Percentiles rank a stretch among this genome's conserved stretches.
Evolutionary conservation across 2,329 filamentous ascomycete genomes (phyloP).

Genomic region (Orbilia ellipsospora): DNA sequence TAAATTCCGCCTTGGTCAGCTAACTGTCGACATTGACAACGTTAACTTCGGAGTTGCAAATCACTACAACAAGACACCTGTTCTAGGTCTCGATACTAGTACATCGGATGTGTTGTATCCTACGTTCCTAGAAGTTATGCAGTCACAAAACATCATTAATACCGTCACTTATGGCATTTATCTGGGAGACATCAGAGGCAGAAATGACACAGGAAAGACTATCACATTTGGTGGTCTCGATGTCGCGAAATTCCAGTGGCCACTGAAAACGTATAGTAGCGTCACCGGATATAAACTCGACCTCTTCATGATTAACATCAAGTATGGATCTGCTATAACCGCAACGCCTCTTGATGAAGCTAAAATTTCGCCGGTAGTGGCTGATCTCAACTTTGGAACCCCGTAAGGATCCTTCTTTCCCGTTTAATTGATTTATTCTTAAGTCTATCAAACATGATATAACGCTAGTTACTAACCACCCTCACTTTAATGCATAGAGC

Average conservation of each 20-base stretch:
- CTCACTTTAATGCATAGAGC: no score
- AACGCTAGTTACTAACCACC: no score
- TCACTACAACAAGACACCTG: conserved; percentile 26
- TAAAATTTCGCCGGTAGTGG: background rate
- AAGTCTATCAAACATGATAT: no score
- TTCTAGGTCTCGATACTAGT: conserved; percentile 12
- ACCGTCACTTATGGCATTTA: conserved; percentile 35
- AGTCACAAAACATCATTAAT: conserved; percentile 18
- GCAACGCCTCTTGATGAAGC: conserved; percentile 5
- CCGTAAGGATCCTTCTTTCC: no score
- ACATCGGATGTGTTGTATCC: conserved; percentile 12
- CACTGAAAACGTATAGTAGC: conserved; percentile 19
- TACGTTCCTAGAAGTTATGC: conserved; percentile 38
- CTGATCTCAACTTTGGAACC: conserved; percentile 19
- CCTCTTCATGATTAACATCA: conserved; percentile 6
- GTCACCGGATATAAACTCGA: conserved; percentile 7
- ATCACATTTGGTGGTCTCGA: conserved; percentile 42
- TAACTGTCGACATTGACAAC: conserved; percentile 8
- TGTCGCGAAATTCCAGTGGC: conserved; percentile 22
- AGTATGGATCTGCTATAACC: background rate
- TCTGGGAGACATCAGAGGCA: conserved; percentile 22
- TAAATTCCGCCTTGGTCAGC: conserved; percentile 35
- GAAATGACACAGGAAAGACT: conserved; percentile 28
- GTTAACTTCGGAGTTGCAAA: conserved; percentile 36
- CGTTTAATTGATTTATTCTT: no score